These are phyloP conservation scores for Apiotrichum gracile DNA, from an alignment of 1,284 basidiomycete genomes.

Conservation along the genomic window DNA sequence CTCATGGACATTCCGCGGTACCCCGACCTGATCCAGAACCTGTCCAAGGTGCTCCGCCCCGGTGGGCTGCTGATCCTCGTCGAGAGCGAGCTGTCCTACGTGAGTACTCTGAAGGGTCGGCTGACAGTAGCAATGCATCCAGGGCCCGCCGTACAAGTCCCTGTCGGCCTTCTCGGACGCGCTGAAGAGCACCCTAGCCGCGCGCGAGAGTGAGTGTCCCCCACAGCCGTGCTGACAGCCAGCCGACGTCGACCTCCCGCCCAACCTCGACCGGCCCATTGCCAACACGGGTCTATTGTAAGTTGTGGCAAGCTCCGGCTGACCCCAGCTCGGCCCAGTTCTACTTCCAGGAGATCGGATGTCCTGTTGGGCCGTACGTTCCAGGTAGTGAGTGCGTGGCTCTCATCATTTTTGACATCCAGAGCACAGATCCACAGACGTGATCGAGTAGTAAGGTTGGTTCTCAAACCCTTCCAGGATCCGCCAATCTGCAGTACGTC, in stretches of 20 bases:
- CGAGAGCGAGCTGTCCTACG: slow-evolving; percentile 35
- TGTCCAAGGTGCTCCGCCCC: slow-evolving; percentile 31
- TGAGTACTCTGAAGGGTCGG: slow-evolving; percentile 10
- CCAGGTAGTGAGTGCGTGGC: slow-evolving; percentile 23
- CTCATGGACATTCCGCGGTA: slow-evolving; percentile 34
- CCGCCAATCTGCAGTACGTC: neutral
- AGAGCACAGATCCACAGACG: neutral
- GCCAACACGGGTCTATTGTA: slow-evolving; percentile 32
- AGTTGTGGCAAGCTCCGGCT: slow-evolving; percentile 2
- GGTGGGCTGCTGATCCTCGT: slow-evolving; percentile 40
- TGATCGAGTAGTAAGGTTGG: too few relatives aligned
- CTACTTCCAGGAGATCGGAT: slow-evolving; percentile 34
- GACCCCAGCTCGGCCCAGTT: slow-evolving; percentile 23
- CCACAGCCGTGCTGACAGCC: neutral
- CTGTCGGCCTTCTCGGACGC: slow-evolving; percentile 23
- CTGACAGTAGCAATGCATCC: slow-evolving; percentile 11
- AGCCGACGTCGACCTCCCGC: slow-evolving; percentile 26
- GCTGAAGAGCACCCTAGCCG: slow-evolving; percentile 22
- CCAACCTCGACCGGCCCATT: slow-evolving; percentile 15
- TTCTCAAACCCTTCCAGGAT: too few relatives aligned
- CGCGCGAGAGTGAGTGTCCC: slow-evolving; percentile 18
- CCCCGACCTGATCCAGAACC: slow-evolving; percentile 26
- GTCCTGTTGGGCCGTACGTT: slow-evolving; percentile 29
- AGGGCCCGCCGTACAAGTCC: neutral
- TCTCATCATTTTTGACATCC: neutral